phyloP scores from a whole-genome alignment of 106 monocot genomes.

The Acorus gramineus region DNA sequence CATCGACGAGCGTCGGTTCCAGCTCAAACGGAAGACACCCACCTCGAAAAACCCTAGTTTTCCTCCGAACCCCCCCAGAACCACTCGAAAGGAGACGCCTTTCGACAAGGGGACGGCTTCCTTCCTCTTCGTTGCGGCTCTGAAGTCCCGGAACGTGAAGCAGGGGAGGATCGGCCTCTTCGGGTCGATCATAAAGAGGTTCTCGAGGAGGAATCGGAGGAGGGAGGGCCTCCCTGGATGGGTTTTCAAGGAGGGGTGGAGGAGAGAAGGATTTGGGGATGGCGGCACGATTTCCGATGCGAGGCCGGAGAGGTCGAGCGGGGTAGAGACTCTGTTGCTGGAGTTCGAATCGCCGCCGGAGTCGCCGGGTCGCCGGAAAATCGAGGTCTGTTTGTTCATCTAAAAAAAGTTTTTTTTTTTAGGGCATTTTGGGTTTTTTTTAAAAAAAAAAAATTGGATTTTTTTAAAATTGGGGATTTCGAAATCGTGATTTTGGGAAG shows the following conservation, averaged over 20 bases:
- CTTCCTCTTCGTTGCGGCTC: too few relatives aligned
- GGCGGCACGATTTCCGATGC: neutral
- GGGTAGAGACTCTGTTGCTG: neutral
- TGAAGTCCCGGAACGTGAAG: neutral
- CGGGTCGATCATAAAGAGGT: conserved; percentile 8
- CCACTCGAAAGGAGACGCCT: neutral
- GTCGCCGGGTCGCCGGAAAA: conserved; percentile 5
- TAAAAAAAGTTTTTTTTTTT: too few relatives aligned
- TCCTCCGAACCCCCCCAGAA: neutral
- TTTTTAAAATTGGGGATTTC: too few relatives aligned
- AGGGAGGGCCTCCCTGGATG: neutral
- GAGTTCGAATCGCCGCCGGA: neutral
- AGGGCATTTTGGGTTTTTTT: too few relatives aligned
- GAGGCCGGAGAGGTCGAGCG: neutral
- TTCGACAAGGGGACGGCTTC: too few relatives aligned
- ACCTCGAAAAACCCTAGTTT: neutral
- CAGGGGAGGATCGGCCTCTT: conserved; percentile 5
- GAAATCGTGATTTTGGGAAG: too few relatives aligned
- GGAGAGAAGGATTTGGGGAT: neutral
- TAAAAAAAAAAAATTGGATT: too few relatives aligned
- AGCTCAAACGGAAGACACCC: neutral
- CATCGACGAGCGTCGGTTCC: conserved; percentile 19
- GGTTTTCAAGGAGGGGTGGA: neutral
- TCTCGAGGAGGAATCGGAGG: neutral
- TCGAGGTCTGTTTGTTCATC: conserved; percentile 1